These are phyloP conservation scores for Dichotomocladium elegans DNA, from an alignment of 371 early-diverging fungal species.

Conservation along the genomic window DNA sequence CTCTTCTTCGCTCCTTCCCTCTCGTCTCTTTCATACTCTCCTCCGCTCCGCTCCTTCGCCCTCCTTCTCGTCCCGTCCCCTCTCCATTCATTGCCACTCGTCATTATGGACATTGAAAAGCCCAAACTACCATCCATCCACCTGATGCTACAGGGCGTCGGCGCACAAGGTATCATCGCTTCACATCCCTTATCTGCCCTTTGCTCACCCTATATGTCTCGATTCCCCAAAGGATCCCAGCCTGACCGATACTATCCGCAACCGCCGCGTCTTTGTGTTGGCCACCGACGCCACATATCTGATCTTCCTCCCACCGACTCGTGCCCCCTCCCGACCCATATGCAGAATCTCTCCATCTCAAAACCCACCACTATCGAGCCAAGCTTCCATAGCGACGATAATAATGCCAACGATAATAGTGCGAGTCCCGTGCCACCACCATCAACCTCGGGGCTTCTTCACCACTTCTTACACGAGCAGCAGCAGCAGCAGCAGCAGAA, in stretches of 20 bases:
- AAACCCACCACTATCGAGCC: slow-evolving; percentile 16
- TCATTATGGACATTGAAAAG: slow-evolving; percentile 15
- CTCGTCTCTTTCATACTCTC: slow-evolving; percentile 10
- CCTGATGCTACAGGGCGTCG: slow-evolving; percentile 20
- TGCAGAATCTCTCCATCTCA: slow-evolving; percentile 19
- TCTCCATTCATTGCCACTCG: background rate
- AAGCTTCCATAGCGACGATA: background rate
- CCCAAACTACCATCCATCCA: slow-evolving; percentile 24
- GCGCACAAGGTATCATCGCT: slow-evolving; percentile 4
- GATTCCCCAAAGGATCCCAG: no score
- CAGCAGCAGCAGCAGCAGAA: slow-evolving; percentile 3
- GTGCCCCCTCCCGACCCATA: slow-evolving; percentile 2
- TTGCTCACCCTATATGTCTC: background rate
- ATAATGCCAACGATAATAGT: background rate
- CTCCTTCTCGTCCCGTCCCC: slow-evolving; percentile 1
- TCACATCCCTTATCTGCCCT: no score
- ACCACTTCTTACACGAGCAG: background rate
- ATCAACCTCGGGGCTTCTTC: slow-evolving; percentile 1
- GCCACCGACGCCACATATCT: slow-evolving; percentile 29
- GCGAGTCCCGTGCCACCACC: no score
- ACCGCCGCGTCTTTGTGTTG: background rate
- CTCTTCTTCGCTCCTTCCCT: slow-evolving; percentile 4
- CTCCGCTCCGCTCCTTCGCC: slow-evolving; percentile 5
- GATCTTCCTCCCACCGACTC: slow-evolving; percentile 10
- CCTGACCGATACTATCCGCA: no score